These are phyloP conservation scores for Neurospora sp. DNA, from an alignment of 495 filamentous ascomycete genomes.

Conservation along the genomic window DNA sequence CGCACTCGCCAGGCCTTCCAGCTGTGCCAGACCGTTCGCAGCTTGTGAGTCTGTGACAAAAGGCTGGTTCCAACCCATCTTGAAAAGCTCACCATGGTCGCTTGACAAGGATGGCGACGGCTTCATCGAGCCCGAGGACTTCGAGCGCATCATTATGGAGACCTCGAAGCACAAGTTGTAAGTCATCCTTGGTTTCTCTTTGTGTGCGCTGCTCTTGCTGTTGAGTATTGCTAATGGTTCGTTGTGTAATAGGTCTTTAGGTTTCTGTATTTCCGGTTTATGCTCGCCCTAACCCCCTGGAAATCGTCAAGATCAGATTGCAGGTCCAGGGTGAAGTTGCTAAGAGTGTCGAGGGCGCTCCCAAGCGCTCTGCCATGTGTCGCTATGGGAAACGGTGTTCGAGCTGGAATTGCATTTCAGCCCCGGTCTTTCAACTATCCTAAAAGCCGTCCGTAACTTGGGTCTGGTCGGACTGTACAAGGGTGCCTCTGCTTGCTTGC, in stretches of 20 bases:
- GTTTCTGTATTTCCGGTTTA: no score
- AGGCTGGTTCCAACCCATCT: background rate
- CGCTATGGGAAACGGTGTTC: no score
- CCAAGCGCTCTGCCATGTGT: constrained; percentile 78
- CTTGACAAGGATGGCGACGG: constrained; percentile 88
- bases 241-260: constrained; percentile 57
- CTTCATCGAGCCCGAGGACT: constrained; percentile 93
- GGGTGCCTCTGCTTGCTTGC: constrained; percentile 88
- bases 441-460: constrained; percentile 65
- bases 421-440: no score
- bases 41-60: background rate
- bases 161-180: constrained; percentile 81
- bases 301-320: constrained; percentile 97
- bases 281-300: constrained; percentile 63
- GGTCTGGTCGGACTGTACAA: constrained; percentile 92
- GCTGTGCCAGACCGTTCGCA: constrained; percentile 11
- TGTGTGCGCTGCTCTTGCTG: constrained; percentile 78
- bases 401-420: no score
- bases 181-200: constrained; percentile 99
- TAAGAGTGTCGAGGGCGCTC: constrained; percentile 73
- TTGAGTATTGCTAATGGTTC: constrained; percentile 31
- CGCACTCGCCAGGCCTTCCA: constrained; percentile 91
- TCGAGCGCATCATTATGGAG: constrained; percentile 89
- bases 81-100: background rate
- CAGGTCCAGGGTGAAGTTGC: constrained; percentile 95